Conservation (phyloP, 2,329 filamentous ascomycete genomes). For the Pyricularia sp. region DNA sequence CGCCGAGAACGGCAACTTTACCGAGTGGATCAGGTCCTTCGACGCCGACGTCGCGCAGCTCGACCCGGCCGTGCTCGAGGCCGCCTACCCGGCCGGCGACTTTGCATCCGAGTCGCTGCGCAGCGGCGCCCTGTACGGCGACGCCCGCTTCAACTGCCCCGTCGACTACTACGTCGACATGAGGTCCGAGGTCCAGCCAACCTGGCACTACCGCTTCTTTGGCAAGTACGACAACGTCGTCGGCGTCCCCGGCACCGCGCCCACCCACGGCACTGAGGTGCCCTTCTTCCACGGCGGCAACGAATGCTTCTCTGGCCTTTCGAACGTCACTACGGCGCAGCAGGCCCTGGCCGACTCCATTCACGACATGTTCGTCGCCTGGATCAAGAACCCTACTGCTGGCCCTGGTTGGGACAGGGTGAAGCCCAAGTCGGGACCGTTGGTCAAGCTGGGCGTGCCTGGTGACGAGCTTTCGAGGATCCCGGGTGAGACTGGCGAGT, state of each 20-base stretch:
- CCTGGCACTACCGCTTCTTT: conserved; percentile 1
- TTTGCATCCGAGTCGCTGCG: not conserved
- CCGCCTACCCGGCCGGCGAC: not conserved
- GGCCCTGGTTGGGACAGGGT: conserved; percentile 1
- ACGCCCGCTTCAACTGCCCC: conserved; percentile 2
- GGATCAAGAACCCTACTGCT: not conserved
- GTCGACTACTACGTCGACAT: conserved; percentile 1
- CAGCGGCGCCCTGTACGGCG: not conserved
- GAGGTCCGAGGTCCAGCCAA: not conserved
- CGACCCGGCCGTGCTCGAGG: not conserved
- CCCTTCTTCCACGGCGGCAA: conserved; percentile 3
- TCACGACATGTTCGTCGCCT: not conserved
- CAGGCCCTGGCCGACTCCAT: conserved; percentile 1
- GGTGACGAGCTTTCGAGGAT: not conserved
- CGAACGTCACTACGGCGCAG: not conserved
- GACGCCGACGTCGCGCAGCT: conserved; percentile 1
- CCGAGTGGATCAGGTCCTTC: not conserved
- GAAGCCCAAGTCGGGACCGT: not conserved
- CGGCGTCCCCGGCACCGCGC: not conserved
- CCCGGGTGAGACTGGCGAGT: not conserved
- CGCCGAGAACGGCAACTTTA: conserved; percentile 1
- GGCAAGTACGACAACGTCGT: conserved; percentile 2
- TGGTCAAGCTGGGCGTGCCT: conserved; percentile 1
- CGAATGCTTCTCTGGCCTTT: not conserved
- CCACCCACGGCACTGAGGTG: conserved; percentile 1